Conservation (phyloP, 2,329 filamentous ascomycete genomes). For the Colletotrichum echinochloae region DNA sequence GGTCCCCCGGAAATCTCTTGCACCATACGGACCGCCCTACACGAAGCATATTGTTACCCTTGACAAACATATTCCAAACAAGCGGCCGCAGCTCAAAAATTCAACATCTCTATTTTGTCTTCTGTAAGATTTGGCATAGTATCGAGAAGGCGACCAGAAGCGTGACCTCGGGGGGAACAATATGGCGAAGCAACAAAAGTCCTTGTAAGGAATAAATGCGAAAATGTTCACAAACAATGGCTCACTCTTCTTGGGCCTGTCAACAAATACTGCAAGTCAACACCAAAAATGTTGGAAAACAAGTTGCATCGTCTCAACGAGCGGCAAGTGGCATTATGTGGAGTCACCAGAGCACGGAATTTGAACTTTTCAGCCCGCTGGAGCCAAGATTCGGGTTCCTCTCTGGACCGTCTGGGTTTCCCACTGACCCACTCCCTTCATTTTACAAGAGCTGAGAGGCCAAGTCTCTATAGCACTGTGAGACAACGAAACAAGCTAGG, state of each 20-base stretch:
- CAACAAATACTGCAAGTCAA: neutral
- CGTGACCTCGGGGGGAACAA: neutral
- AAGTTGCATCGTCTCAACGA: neutral
- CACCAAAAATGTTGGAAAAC: neutral
- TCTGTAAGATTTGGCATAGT: neutral
- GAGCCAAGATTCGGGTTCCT: neutral
- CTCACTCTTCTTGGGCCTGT: neutral
- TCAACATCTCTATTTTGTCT: neutral
- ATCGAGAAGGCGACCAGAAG: neutral
- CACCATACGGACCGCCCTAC: neutral
- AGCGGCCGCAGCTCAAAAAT: too few species aligned
- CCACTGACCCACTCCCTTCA: neutral
- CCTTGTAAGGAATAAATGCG: neutral
- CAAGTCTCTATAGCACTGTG: too few species aligned
- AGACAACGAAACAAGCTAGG: neutral
- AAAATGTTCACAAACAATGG: neutral
- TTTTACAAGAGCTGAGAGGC: neutral
- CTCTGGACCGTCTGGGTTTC: neutral
- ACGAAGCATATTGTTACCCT: neutral
- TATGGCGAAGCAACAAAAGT: neutral
- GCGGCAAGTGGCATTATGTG: neutral
- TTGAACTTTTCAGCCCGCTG: neutral
- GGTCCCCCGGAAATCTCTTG: neutral
- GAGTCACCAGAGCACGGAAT: neutral
- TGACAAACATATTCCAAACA: neutral